These are phyloP conservation scores for Kwoniella sp. DNA, from an alignment of 768 basidiomycete genomes.

Conservation along the genomic window DNA sequence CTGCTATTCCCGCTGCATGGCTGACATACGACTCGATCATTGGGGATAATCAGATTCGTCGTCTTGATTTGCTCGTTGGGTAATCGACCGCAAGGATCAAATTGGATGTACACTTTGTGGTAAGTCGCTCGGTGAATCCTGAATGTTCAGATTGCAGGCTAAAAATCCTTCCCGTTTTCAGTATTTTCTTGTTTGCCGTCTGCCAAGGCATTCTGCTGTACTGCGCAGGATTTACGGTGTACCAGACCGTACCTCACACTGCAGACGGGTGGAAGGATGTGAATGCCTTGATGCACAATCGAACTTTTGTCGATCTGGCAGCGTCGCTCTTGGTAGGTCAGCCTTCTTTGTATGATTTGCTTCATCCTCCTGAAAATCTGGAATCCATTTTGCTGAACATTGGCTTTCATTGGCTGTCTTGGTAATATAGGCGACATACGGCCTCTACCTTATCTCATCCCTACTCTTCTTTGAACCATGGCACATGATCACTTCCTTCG, in stretches of 20 bases:
- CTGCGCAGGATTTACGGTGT: slow-evolving; percentile 90
- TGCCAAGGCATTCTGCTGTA: slow-evolving; percentile 68
- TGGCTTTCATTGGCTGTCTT: too few species aligned
- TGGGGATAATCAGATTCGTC: slow-evolving; percentile 34
- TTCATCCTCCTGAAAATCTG: slow-evolving; percentile 14
- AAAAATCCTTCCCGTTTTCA: slow-evolving; percentile 2
- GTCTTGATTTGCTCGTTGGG: slow-evolving; percentile 67
- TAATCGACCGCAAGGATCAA: slow-evolving; percentile 82
- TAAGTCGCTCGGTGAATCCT: slow-evolving; percentile 25
- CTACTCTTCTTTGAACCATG: slow-evolving; percentile 55
- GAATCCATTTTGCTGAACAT: too few species aligned
- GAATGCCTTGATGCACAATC: slow-evolving; percentile 55
- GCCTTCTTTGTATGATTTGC: not conserved
- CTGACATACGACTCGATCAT: too few species aligned
- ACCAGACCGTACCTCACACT: slow-evolving; percentile 75
- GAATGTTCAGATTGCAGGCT: slow-evolving; percentile 17
- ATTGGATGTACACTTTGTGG: slow-evolving; percentile 77
- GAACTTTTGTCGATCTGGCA: slow-evolving; percentile 73
- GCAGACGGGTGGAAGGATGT: slow-evolving; percentile 75
- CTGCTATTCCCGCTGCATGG: too few species aligned
- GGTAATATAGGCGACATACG: slow-evolving; percentile 77
- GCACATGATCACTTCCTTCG: slow-evolving; percentile 56
- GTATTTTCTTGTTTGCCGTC: slow-evolving; percentile 47
- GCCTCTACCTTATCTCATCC: slow-evolving; percentile 67
- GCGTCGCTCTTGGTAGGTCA: slow-evolving; percentile 36